Base-by-base conservation (phyloP, 495 filamentous ascomycete species). In the Penicilliopsis zonata region DNA sequence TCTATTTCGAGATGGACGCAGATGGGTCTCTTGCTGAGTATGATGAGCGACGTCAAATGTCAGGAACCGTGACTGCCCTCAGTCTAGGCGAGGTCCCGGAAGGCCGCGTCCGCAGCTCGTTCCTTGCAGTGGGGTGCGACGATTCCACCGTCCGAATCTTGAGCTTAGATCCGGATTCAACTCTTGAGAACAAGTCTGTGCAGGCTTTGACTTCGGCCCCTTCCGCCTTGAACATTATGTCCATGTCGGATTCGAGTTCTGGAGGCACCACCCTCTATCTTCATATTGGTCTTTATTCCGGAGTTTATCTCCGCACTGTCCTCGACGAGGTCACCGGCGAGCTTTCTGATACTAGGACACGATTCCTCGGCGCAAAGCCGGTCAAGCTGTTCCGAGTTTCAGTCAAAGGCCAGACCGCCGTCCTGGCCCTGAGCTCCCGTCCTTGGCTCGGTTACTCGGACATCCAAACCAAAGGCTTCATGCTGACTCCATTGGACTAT, bases 1-100 rank as follows among this genome's bases (percentile, higher is more conserved):
- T 90, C 13, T 96, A 95, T 48, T 99, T 99, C 41, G 92, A 95
- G 53, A 83, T 93, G 78, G 92, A 93, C 49, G 67, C 73, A 2
- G 87, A 96, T 59, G 87, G 86, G 7, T 77, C 78, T 4, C 63
- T 99, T 9, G 85, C 86, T 18, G 88, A 96, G 55, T 93, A 94
- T 40, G 86, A 96, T 32, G 88, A 96, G 41, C 86, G 88, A 56
- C 82, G 82, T 40, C 80, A 92, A 48, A 93, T 96, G 85, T 84
- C 79, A 33, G 86, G 84, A n/a, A 93, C 86, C 0, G 84, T 99
- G 13, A 95, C 86, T 10, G 88, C 81, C 30, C 63, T 99, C 10
- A 93, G 86, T 47, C 65, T 99, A 35, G 92, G 87, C n/a, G 78
- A 86, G 28, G 86, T 96, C 12, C 87, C 88, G 0, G 82, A 90